These are phyloP conservation scores for Podila minutissima DNA, from an alignment of 192 early-diverging fungal species.

Conservation along the genomic window DNA sequence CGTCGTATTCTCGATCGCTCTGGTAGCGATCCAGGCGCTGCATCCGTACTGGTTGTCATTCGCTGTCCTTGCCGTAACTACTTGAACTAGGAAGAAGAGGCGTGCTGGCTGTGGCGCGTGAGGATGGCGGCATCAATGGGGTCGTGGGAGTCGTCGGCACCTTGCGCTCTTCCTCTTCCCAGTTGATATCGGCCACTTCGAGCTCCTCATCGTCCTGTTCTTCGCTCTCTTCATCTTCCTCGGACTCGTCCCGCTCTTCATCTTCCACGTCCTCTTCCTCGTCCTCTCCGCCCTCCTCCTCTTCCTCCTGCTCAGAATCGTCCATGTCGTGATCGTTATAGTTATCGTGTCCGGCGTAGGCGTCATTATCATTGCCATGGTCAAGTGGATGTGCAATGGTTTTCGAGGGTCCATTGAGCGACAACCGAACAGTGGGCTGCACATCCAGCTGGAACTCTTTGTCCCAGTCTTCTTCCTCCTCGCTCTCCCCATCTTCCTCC, in stretches of 20 bases:
- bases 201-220: neutral
- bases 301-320: neutral
- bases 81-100: neutral
- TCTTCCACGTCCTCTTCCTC: neutral
- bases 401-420: neutral
- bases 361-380: neutral
- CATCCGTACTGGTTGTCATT: slow-evolving; percentile 50
- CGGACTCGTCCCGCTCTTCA: neutral
- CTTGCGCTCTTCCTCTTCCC: slow-evolving; percentile 29
- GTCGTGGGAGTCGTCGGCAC: neutral
- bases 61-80: slow-evolving; percentile 6
- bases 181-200: slow-evolving; percentile 24
- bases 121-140: neutral
- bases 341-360: neutral
- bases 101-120: neutral
- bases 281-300: slow-evolving; percentile 3
- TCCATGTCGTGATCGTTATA: neutral
- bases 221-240: neutral
- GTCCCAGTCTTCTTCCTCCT: slow-evolving; percentile 4
- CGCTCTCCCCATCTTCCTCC: slow-evolving; percentile 3
- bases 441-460: neutral
- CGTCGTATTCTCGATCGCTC: neutral
- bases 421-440: neutral
- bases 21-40: slow-evolving; percentile 12
- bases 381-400: neutral